Evolutionary conservation across 441 rosid species (phyloP).

Genomic region (Erysimum cheiri): DNA sequence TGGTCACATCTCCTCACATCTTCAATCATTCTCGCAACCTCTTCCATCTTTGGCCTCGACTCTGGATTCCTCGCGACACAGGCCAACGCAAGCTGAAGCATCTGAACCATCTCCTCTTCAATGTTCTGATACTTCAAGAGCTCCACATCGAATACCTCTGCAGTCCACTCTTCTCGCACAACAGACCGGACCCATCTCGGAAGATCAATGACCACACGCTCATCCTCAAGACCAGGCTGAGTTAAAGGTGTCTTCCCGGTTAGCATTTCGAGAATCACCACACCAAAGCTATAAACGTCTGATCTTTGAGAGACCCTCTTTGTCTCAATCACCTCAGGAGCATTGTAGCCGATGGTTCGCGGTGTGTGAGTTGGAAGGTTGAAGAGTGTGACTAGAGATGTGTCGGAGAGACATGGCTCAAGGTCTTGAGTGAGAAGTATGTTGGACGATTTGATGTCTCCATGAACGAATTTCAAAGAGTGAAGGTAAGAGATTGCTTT

Average conservation of each 20-base stretch:
- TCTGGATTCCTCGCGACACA: slow-evolving; percentile 60
- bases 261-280: slow-evolving; percentile 66
- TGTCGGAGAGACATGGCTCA: slow-evolving; percentile 63
- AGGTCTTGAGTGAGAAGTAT: slow-evolving; percentile 61
- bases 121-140: slow-evolving; percentile 57
- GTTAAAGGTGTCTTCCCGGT: slow-evolving; percentile 68
- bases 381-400: slow-evolving; percentile 58
- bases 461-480: slow-evolving; percentile 57
- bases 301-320: slow-evolving; percentile 59
- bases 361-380: slow-evolving; percentile 53
- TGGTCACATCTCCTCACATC: slow-evolving; percentile 57
- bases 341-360: slow-evolving; percentile 60
- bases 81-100: slow-evolving; percentile 67
- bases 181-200: slow-evolving; percentile 80
- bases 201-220: slow-evolving; percentile 56
- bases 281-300: slow-evolving; percentile 77
- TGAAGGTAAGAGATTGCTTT: slow-evolving; percentile 63
- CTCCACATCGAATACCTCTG: slow-evolving; percentile 73
- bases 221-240: slow-evolving; percentile 56
- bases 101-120: slow-evolving; percentile 76
- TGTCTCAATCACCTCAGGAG: slow-evolving; percentile 66
- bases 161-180: slow-evolving; percentile 75
- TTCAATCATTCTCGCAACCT: slow-evolving; percentile 58
- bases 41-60: slow-evolving; percentile 58
- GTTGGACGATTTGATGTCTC: slow-evolving; percentile 72